Evolutionary conservation across 768 basidiomycete genomes (phyloP).

Genomic region (Suillus luteus): DNA sequence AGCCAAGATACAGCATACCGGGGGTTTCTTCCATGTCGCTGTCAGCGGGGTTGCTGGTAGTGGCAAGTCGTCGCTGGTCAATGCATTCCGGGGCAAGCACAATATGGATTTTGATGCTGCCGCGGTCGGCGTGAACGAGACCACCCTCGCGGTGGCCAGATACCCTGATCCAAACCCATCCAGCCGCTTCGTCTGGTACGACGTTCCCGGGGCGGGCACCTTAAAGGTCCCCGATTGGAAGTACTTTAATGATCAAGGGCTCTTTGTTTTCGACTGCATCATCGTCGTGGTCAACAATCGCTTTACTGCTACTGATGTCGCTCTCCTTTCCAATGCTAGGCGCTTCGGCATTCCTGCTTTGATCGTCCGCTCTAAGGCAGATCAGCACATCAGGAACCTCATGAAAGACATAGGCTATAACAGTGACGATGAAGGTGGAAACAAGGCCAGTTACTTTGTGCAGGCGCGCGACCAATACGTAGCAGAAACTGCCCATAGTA

Average conservation of each 20-base stretch:
- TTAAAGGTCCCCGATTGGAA: slow-evolving; percentile 26
- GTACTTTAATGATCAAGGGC: slow-evolving; percentile 33
- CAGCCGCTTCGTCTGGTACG: slow-evolving; percentile 29
- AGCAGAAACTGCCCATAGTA: slow-evolving; percentile 12
- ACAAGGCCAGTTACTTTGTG: slow-evolving; percentile 10
- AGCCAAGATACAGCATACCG: slow-evolving; percentile 9
- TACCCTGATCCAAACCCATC: slow-evolving; percentile 23
- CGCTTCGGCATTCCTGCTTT: slow-evolving; percentile 28
- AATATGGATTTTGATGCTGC: slow-evolving; percentile 25
- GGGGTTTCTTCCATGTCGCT: slow-evolving; percentile 20
- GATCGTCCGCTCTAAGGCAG: slow-evolving; percentile 39
- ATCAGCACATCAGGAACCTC: slow-evolving; percentile 31
- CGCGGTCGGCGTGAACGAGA: slow-evolving; percentile 27
- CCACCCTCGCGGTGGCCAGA: slow-evolving; percentile 22
- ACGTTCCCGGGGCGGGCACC: slow-evolving; percentile 34
- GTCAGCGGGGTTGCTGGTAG: slow-evolving; percentile 15
- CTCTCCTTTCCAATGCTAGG: slow-evolving; percentile 26
- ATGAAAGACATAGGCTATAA: slow-evolving; percentile 30
- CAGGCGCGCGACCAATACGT: slow-evolving; percentile 14
- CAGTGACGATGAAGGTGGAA: slow-evolving; percentile 16
- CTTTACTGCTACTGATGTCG: slow-evolving; percentile 28
- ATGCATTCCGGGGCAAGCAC: slow-evolving; percentile 27
- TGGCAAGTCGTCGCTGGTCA: slow-evolving; percentile 23
- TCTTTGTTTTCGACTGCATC: slow-evolving; percentile 31
- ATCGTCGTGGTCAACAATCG: slow-evolving; percentile 29